These are phyloP conservation scores for Pythium graminicola DNA, from an alignment of 352 stramenopile genomes.

Conservation along the genomic window DNA sequence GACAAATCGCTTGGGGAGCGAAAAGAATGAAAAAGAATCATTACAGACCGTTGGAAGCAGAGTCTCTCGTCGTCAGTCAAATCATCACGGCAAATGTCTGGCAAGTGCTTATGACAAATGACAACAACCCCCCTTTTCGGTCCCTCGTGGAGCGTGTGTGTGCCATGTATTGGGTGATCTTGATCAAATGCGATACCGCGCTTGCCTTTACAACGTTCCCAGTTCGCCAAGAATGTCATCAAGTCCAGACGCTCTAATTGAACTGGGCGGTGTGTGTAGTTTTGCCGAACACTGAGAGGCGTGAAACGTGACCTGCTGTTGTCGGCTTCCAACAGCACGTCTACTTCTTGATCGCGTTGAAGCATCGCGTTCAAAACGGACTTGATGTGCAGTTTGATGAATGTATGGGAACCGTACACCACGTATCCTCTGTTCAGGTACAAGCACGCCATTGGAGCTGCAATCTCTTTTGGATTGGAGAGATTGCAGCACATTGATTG, in stretches of 20 bases:
- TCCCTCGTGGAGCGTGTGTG: neutral
- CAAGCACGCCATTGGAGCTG: neutral
- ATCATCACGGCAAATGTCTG: neutral
- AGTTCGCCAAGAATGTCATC: neutral
- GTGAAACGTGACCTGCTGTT: neutral
- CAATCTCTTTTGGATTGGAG: constrained; percentile 9
- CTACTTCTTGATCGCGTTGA: neutral
- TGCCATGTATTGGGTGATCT: neutral
- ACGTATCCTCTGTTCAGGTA: neutral
- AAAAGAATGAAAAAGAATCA: constrained; percentile 4
- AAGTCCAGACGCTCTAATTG: neutral
- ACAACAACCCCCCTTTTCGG: neutral
- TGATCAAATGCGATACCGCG: neutral
- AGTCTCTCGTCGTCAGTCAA: neutral
- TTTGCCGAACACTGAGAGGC: neutral
- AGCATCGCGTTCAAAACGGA: neutral
- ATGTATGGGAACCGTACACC: constrained; percentile 5
- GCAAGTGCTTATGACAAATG: neutral
- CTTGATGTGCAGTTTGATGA: neutral
- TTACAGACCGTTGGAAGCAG: neutral
- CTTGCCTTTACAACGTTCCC: neutral
- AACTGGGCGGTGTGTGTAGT: neutral
- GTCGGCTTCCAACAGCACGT: constrained; percentile 1
- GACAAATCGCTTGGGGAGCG: neutral
- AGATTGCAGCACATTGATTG: constrained; percentile 5